phyloP scores from a whole-genome alignment of 2,329 filamentous ascomycete genomes.

The Pezicula carpinea region DNA sequence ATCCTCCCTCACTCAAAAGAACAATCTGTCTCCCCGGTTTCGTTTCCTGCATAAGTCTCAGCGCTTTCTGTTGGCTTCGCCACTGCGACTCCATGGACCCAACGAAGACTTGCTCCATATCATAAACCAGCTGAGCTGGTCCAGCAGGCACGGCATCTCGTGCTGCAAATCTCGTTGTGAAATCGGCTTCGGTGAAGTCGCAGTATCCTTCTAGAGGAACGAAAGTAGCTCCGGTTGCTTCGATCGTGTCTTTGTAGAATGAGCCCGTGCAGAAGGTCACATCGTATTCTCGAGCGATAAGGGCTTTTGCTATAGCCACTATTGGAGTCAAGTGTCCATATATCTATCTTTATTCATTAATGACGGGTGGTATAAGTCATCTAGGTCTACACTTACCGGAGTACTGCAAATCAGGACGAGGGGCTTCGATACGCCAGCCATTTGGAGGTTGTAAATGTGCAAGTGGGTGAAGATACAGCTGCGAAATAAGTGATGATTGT shows the following conservation, averaged over 20 bases:
- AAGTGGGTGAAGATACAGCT: background rate
- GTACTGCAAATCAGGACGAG: conserved; percentile 3
- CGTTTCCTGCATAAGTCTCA: conserved; percentile 29
- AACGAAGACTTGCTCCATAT: conserved; percentile 32
- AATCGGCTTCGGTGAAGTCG: conserved; percentile 22
- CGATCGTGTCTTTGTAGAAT: conserved; percentile 31
- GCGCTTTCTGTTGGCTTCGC: conserved; percentile 29
- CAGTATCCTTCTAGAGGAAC: conserved; percentile 24
- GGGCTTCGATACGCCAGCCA: conserved; percentile 4
- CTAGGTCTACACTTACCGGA: background rate
- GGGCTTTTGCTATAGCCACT: conserved; percentile 12
- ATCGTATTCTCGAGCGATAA: conserved; percentile 34
- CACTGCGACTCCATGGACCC: conserved; percentile 30
- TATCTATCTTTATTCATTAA: background rate
- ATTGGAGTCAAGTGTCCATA: conserved; percentile 17
- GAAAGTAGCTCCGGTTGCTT: conserved; percentile 34
- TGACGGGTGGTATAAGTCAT: too few species aligned
- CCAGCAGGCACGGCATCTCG: conserved; percentile 16
- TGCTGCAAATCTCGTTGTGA: conserved; percentile 17
- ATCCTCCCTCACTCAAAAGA: conserved; percentile 37
- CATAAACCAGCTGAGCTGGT: conserved; percentile 27
- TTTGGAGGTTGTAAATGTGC: background rate
- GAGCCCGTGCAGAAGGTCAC: conserved; percentile 37
- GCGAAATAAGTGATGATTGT: too few species aligned
- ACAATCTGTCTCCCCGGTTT: conserved; percentile 35